Conservation (phyloP, 495 filamentous ascomycete genomes). For the Schizothecium vesticola region DNA sequence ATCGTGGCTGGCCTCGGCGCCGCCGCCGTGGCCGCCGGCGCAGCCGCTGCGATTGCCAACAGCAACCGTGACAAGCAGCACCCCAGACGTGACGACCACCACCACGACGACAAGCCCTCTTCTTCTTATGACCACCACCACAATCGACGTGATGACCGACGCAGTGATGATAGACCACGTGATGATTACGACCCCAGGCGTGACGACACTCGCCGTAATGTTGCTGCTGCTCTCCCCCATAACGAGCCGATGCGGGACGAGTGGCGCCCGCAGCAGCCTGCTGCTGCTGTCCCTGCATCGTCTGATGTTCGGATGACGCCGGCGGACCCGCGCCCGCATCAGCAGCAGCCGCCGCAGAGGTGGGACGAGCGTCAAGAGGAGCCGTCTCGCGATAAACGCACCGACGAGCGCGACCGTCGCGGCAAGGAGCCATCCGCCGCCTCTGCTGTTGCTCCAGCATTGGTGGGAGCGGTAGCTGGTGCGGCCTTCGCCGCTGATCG, state of each 20-base stretch:
- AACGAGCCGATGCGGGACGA: neutral
- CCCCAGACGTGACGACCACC: slow-evolving; percentile 15
- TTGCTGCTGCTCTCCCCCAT: slow-evolving; percentile 1
- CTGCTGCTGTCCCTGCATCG: neutral
- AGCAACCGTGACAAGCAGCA: slow-evolving; percentile 30
- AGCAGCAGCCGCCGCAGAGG: neutral
- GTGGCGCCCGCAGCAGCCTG: neutral
- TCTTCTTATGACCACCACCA: slow-evolving; percentile 3
- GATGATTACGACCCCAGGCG: slow-evolving; percentile 8
- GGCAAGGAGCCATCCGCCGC: neutral
- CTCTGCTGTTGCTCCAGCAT: slow-evolving; percentile 4
- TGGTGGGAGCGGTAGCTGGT: slow-evolving; percentile 8
- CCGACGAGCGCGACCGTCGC: neutral
- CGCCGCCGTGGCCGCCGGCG: slow-evolving; percentile 38
- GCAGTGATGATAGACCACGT: slow-evolving; percentile 10
- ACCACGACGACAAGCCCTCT: slow-evolving; percentile 1
- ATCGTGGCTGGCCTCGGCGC: slow-evolving; percentile 45
- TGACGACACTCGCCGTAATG: slow-evolving; percentile 20
- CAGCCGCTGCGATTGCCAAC: slow-evolving; percentile 10
- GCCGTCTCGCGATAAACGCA: neutral
- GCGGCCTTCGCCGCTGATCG: slow-evolving; percentile 8
- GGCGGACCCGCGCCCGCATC: neutral
- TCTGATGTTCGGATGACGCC: neutral
- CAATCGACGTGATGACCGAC: slow-evolving; percentile 13
- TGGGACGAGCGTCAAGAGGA: neutral